phyloP scores from a whole-genome alignment of 768 basidiomycete genomes.

The Amanita brunnescens region DNA sequence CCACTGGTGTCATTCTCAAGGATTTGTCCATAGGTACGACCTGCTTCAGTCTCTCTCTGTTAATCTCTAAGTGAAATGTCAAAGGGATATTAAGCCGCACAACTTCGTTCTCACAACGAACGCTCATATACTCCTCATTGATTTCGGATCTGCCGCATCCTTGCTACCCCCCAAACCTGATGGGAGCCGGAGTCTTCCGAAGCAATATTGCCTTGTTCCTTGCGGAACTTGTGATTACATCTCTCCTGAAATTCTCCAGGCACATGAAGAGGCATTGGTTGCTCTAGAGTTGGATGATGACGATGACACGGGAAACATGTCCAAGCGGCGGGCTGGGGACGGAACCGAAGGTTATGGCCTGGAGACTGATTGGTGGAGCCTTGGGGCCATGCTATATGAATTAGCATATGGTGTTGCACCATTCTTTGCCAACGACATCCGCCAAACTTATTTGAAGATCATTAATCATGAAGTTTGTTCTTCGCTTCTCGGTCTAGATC shows the following conservation, averaged over 20 bases:
- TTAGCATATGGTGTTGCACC: conserved; percentile 78
- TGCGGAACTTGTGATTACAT: conserved; percentile 94
- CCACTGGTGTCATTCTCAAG: conserved; percentile 84
- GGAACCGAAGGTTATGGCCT: conserved; percentile 54
- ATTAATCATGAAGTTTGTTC: conserved; percentile 61
- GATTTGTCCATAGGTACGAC: conserved; percentile 80
- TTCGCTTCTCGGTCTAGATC: not conserved
- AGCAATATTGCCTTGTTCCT: conserved; percentile 65
- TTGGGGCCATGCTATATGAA: too few relatives aligned
- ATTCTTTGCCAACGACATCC: too few relatives aligned
- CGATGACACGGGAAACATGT: conserved; percentile 14
- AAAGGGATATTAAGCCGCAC: conserved; percentile 91
- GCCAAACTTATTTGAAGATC: conserved; percentile 75
- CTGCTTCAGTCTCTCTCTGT: not conserved
- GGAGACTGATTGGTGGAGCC: conserved; percentile 97
- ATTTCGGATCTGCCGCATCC: conserved; percentile 90
- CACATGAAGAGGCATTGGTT: too few relatives aligned
- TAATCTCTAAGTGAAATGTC: not conserved
- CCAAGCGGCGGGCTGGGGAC: conserved; percentile 8
- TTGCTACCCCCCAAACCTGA: conserved; percentile 46
- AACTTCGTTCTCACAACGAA: conserved; percentile 77
- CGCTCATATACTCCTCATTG: conserved; percentile 75
- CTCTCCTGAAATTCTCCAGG: too few relatives aligned
- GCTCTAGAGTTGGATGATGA: conserved; percentile 66
- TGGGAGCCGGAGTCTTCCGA: conserved; percentile 51